A percentile compares a stretch with the other conserved stretches of the same genome.
phyloP scores from a whole-genome alignment of 306 rosid genomes.

The Luffa aegyptiaca region DNA sequence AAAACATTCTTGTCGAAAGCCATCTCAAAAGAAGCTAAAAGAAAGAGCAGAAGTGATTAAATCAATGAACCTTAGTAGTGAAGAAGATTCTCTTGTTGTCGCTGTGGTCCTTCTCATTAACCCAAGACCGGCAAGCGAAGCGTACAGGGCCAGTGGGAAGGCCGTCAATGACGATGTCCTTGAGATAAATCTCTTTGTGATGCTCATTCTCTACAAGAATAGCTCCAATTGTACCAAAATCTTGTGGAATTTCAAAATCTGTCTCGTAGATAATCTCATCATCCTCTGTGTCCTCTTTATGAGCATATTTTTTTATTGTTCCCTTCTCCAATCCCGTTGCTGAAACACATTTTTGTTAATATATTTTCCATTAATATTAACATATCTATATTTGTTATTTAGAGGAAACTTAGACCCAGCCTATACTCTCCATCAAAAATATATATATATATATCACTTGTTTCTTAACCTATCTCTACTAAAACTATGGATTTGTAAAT shows the following conservation, averaged over 20 bases:
- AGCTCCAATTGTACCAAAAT: constrained; percentile 74
- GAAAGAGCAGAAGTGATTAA: too few relatives aligned
- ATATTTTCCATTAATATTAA: too few relatives aligned
- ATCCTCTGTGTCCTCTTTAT: constrained; percentile 35
- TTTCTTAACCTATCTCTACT: too few relatives aligned
- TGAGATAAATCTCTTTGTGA: constrained; percentile 58
- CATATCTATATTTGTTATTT: too few relatives aligned
- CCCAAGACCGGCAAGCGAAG: constrained; percentile 76
- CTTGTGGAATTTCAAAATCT: constrained; percentile 47
- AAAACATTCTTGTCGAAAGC: too few relatives aligned
- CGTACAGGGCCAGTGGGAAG: constrained; percentile 55
- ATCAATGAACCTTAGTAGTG: constrained; percentile 48
- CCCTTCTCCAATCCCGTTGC: constrained; percentile 51
- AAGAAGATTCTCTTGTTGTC: constrained; percentile 65
- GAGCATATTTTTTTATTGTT: constrained; percentile 51
- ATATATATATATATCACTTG: too few relatives aligned
- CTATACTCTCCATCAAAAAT: too few relatives aligned
- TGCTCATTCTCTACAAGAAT: constrained; percentile 62
- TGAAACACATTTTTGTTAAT: not conserved
- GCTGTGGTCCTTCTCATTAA: constrained; percentile 50
- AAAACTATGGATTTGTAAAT: too few relatives aligned
- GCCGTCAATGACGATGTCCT: constrained; percentile 63
- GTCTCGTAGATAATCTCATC: constrained; percentile 71
- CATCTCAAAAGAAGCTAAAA: too few relatives aligned
- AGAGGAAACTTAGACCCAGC: too few relatives aligned